Percentiles rank a stretch among this genome's conserved stretches.
Evolutionary conservation across 208 protist species (phyloP).

Genomic region (Lotmaria passim): DNA sequence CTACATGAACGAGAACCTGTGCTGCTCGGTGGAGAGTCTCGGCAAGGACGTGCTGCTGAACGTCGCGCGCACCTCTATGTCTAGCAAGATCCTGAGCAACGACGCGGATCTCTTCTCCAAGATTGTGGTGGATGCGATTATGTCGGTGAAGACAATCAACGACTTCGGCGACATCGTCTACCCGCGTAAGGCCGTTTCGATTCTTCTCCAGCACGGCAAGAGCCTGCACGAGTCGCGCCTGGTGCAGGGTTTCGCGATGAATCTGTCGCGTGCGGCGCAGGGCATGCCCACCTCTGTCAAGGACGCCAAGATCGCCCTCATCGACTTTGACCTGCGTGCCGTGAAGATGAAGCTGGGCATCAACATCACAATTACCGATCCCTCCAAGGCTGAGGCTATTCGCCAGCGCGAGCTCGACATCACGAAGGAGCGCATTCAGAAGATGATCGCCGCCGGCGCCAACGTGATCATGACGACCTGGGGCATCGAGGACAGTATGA

Average conservation of each 20-base stretch:
- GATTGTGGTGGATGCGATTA: constrained; percentile 94
- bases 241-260: constrained; percentile 97
- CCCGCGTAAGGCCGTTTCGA: constrained; percentile 97
- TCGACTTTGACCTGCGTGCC: constrained; percentile 99
- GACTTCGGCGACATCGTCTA: constrained; percentile 95
- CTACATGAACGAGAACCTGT: constrained; percentile 95
- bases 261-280: constrained; percentile 96
- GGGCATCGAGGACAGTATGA: constrained; percentile 98
- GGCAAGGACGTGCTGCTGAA: constrained; percentile 97
- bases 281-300: constrained; percentile 97
- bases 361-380: constrained; percentile 97
- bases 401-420: constrained; percentile 97
- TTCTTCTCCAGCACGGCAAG: constrained; percentile 98
- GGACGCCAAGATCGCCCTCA: constrained; percentile 98
- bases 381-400: constrained; percentile 97
- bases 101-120: constrained; percentile 98
- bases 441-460: constrained; percentile 97
- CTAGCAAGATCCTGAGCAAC: constrained; percentile 98
- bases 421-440: constrained; percentile 97
- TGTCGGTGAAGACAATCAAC: constrained; percentile 92
- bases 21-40: constrained; percentile 86
- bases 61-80: constrained; percentile 99
- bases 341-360: constrained; percentile 98
- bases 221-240: constrained; percentile 93
- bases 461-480: constrained; percentile 99